Conservation (phyloP, 176 grass and related monocot species). For the Thalia dealbata region DNA sequence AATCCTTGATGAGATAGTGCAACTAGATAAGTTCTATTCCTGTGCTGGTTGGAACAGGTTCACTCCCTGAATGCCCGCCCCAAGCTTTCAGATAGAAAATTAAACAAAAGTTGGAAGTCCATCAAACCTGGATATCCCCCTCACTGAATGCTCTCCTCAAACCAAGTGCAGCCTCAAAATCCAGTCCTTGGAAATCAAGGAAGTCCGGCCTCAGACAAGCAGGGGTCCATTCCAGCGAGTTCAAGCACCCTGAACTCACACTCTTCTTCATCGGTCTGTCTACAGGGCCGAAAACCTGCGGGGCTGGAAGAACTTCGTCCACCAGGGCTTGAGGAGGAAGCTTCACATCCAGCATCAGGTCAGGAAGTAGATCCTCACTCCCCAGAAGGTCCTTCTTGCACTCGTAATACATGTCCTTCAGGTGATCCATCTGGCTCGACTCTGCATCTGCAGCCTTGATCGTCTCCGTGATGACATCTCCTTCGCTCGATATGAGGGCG, state of each 20-base stretch:
- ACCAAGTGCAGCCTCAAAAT: slow-evolving; percentile 79
- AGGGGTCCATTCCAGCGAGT: slow-evolving; percentile 51
- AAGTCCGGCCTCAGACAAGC: slow-evolving; percentile 60
- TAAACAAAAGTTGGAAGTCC: slow-evolving; percentile 24
- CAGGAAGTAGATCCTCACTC: slow-evolving; percentile 64
- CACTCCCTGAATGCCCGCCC: neutral
- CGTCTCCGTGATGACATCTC: slow-evolving; percentile 43
- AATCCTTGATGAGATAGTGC: no score
- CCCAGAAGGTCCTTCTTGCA: slow-evolving; percentile 88
- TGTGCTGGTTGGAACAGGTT: no score
- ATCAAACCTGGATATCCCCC: slow-evolving; percentile 83
- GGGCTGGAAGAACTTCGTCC: slow-evolving; percentile 12
- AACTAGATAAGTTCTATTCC: no score
- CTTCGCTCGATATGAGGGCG: slow-evolving; percentile 42
- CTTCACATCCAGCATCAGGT: slow-evolving; percentile 84
- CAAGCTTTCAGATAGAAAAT: slow-evolving; percentile 10
- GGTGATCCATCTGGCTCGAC: slow-evolving; percentile 43
- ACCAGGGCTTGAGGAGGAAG: slow-evolving; percentile 23
- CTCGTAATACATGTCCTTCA: slow-evolving; percentile 64
- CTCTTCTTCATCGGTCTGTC: slow-evolving; percentile 82
- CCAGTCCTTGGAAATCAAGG: slow-evolving; percentile 71
- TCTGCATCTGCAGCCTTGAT: slow-evolving; percentile 35
- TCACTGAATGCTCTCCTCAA: slow-evolving; percentile 86
- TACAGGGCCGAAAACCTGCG: neutral
- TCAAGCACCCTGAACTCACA: slow-evolving; percentile 74